Evolutionary conservation across 2,329 filamentous ascomycete species (phyloP).

Genomic region (Plectosphaerella plurivora): DNA sequence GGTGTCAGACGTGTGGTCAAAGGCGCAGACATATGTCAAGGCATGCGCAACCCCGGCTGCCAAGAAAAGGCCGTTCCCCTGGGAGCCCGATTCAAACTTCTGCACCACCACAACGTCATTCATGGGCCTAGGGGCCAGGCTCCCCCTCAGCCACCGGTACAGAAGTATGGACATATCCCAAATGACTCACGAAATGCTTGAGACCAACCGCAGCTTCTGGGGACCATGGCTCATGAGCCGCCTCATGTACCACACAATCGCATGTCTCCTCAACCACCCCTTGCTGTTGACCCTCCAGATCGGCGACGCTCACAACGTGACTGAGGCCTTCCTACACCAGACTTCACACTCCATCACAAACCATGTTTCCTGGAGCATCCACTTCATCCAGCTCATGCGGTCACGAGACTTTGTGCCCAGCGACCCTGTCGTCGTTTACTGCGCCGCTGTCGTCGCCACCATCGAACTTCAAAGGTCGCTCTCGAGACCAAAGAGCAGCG

Average conservation of each 20-base stretch:
- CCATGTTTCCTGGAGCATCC: conserved; percentile 20
- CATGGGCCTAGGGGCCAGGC: conserved; percentile 46
- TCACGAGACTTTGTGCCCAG: conserved; percentile 27
- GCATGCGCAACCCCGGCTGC: not conserved
- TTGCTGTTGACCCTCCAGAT: conserved; percentile 46
- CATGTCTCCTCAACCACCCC: conserved; percentile 49
- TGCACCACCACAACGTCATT: conserved; percentile 41
- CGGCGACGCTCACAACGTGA: conserved; percentile 44
- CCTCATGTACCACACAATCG: conserved; percentile 47
- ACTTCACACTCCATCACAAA: not conserved
- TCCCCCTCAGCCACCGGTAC: conserved; percentile 46
- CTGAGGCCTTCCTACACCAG: conserved; percentile 34
- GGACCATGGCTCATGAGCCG: conserved; percentile 48
- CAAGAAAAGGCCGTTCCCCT: conserved; percentile 9
- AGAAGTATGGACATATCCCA: conserved; percentile 40
- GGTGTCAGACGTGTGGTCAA: not conserved
- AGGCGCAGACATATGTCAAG: not conserved
- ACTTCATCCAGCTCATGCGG: conserved; percentile 41
- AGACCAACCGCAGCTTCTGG: conserved; percentile 44
- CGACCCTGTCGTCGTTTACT: conserved; percentile 33
- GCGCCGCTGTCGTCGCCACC: conserved; percentile 46
- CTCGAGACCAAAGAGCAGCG: not conserved
- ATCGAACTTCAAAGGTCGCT: conserved; percentile 42
- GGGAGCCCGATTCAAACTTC: conserved; percentile 48
- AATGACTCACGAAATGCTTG: conserved; percentile 32